These are phyloP conservation scores for Psidium friedrichsthalianum DNA, from an alignment of 345 rosid species.

Conservation along the genomic window DNA sequence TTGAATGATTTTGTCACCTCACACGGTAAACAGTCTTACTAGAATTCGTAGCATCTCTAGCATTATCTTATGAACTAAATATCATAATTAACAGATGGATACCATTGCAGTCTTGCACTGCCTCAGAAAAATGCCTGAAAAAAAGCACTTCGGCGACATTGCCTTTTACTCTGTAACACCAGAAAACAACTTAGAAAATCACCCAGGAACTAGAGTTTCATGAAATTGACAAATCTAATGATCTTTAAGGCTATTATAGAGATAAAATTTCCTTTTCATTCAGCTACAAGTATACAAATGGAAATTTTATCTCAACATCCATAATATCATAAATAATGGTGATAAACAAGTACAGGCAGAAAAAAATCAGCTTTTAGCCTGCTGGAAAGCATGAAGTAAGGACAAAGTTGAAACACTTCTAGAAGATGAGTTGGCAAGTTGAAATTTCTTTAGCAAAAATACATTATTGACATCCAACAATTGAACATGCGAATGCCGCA, in stretches of 20 bases:
- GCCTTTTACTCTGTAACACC: constrained; percentile 26
- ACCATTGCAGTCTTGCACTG: constrained; percentile 89
- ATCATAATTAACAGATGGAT: background rate
- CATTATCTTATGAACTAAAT: background rate
- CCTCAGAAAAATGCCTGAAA: constrained; percentile 83
- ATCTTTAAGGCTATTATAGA: background rate
- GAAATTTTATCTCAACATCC: background rate
- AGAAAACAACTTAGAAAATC: background rate
- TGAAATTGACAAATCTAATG: background rate
- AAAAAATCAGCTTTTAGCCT: background rate
- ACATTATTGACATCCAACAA: background rate
- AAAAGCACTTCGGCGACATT: constrained; percentile 74
- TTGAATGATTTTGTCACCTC: background rate
- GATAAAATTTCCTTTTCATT: background rate
- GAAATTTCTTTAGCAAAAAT: background rate
- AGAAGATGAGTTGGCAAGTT: background rate
- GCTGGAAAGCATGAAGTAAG: background rate
- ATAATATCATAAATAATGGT: background rate
- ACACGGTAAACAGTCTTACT: background rate
- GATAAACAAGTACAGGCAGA: background rate
- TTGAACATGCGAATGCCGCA: background rate
- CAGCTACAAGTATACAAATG: background rate
- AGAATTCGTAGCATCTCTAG: background rate
- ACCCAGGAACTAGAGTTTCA: background rate
- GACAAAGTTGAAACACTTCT: background rate